These are phyloP conservation scores for Yamadazyma phyllophila DNA, from an alignment of 805 yeast genomes.

Conservation along the genomic window DNA sequence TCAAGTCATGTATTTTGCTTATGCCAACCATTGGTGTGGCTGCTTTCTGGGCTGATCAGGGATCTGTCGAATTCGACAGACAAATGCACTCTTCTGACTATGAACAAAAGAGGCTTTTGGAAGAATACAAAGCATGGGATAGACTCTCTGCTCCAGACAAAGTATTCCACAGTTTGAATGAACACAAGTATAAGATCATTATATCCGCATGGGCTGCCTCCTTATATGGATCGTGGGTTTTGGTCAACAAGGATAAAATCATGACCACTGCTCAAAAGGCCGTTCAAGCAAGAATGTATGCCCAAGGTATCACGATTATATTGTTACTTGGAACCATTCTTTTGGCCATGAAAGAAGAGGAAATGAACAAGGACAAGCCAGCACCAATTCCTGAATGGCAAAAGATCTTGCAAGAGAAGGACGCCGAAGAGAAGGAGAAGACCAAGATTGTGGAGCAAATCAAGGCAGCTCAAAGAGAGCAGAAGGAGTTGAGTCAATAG, in stretches of 20 bases:
- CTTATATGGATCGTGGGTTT: slow-evolving; percentile 65
- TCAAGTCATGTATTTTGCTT: slow-evolving; percentile 36
- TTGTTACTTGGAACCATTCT: slow-evolving; percentile 68
- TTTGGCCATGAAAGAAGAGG: slow-evolving; percentile 61
- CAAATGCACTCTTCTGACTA: slow-evolving; percentile 32
- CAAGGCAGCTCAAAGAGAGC: slow-evolving; percentile 8
- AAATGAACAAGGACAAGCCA: slow-evolving; percentile 40
- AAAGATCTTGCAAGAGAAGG: slow-evolving; percentile 25
- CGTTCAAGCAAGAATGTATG: slow-evolving; percentile 89
- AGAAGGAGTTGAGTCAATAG: slow-evolving; percentile 6
- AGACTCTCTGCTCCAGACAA: slow-evolving; percentile 29
- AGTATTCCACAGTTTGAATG: slow-evolving; percentile 24
- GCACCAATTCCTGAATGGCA: slow-evolving; percentile 38
- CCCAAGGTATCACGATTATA: slow-evolving; percentile 76
- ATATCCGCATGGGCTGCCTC: slow-evolving; percentile 40
- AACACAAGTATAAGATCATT: slow-evolving; percentile 37
- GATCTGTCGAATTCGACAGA: slow-evolving; percentile 43
- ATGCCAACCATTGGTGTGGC: slow-evolving; percentile 39
- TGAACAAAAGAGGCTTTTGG: slow-evolving; percentile 26
- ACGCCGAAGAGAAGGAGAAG: slow-evolving; percentile 14
- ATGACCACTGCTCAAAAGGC: slow-evolving; percentile 77
- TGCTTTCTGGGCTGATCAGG: slow-evolving; percentile 45
- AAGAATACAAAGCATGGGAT: slow-evolving; percentile 37
- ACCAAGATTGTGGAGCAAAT: slow-evolving; percentile 4
- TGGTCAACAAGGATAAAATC: slow-evolving; percentile 69